Base-by-base conservation (phyloP, 306 rosid genomes). In the Fagus sylvatica region DNA sequence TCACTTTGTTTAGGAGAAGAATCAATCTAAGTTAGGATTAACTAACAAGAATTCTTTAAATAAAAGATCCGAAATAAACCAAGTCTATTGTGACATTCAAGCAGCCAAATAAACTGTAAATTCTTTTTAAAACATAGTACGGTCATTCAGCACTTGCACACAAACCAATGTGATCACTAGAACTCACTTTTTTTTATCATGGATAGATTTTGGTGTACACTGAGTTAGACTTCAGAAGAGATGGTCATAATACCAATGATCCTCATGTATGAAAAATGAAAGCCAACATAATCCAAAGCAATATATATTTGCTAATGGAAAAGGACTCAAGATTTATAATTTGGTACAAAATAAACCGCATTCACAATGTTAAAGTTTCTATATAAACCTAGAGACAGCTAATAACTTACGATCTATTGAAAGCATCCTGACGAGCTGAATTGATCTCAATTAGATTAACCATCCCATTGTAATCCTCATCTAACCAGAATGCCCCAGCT, bases 401-500 rank as follows among this genome's bases (percentile, higher is more conserved):
- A 53, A 40, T 59, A 75, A 74, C 98, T 92, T 91, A 95, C 98
- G 93, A 83, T 87, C 92, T 86, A 79, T 89, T 87, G 76, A 78
- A 76, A 32, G 87, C 87, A 77, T 95, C 98, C 68, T 74, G 92
- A 76, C 78, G 90, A 89, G 97, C 97, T 53, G 97, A 83, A 69
- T 69, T 79, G 72, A 92, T 89, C 84, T 91, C 97, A 30, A 93
- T 91, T 74, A 92, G 81, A 84, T 87, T 88, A 30, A 74, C 30
- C 60, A 71, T 73, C 76, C 57, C 84, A 72, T 82, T 74, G 28
- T 22, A 22, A 70, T 77, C 85, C 76, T 79, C 85, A 68, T 87
- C 91, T 53, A 83, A 80, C 98, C 98, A 92, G 85, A 95, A 95
- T 51, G 80, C 76, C 72, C 98, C 98, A 13, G 87, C 74, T 56